phyloP scores from a whole-genome alignment of 2,329 filamentous ascomycete genomes.

The Bipolaris victoriae region DNA sequence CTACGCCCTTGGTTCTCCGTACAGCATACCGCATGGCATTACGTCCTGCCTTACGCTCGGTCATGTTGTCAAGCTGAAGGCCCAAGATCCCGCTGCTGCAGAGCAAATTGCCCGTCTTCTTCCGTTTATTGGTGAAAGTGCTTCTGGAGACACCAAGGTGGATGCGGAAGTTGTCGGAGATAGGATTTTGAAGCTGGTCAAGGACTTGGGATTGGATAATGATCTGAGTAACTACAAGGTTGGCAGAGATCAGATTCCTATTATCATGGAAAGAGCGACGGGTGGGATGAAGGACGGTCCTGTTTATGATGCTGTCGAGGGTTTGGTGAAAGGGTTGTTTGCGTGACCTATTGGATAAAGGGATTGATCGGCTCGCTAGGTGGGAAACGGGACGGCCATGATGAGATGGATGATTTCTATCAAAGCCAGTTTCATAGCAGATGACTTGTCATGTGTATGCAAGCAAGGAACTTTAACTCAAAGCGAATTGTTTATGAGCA shows the following conservation, averaged over 20 bases:
- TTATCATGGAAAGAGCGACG: slow-evolving; percentile 55
- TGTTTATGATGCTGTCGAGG: slow-evolving; percentile 52
- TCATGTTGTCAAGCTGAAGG: slow-evolving; percentile 61
- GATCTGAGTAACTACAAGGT: slow-evolving; percentile 56
- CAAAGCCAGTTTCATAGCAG: too few species aligned
- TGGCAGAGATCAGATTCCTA: slow-evolving; percentile 49
- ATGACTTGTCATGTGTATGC: too few species aligned
- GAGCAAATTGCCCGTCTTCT: slow-evolving; percentile 54
- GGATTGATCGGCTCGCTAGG: not conserved
- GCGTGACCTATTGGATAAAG: not conserved
- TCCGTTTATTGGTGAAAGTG: slow-evolving; percentile 51
- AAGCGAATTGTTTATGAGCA: too few species aligned
- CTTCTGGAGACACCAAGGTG: slow-evolving; percentile 49
- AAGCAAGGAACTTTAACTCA: too few species aligned
- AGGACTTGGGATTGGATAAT: slow-evolving; percentile 52
- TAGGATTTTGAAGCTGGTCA: slow-evolving; percentile 53
- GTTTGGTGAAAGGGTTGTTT: slow-evolving; percentile 53
- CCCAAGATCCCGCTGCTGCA: slow-evolving; percentile 52
- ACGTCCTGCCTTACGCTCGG: slow-evolving; percentile 62
- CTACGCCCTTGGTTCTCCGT: slow-evolving; percentile 62
- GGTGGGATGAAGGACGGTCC: slow-evolving; percentile 51
- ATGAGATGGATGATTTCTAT: not conserved
- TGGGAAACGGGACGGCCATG: too few species aligned
- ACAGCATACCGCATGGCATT: slow-evolving; percentile 62
- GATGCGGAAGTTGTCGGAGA: slow-evolving; percentile 56